Percentiles rank a stretch among this genome's conserved stretches.
phyloP scores from a whole-genome alignment of 2,329 filamentous ascomycete species.

The Incumbomyces delicatus region DNA sequence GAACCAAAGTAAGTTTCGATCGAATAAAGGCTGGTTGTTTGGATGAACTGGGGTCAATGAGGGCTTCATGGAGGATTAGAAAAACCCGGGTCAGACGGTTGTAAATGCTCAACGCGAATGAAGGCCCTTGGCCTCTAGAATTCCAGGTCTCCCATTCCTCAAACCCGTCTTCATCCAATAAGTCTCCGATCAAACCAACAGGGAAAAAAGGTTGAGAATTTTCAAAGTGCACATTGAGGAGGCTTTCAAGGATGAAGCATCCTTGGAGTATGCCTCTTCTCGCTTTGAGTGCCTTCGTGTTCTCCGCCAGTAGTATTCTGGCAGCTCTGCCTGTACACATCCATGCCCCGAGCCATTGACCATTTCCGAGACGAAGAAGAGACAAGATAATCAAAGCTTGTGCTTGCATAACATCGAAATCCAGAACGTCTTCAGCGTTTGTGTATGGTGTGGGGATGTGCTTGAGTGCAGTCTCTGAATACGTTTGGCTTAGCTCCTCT shows the following conservation, averaged over 20 bases:
- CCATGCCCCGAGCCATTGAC: constrained; percentile 43
- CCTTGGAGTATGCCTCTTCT: constrained; percentile 39
- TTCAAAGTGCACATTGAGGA: constrained; percentile 39
- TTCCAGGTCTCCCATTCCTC: constrained; percentile 68
- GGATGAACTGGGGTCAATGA: not conserved
- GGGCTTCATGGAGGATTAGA: constrained; percentile 13
- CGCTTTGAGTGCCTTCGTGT: constrained; percentile 18
- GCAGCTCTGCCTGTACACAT: constrained; percentile 43
- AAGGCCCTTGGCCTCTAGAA: constrained; percentile 29
- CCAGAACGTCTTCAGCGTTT: constrained; percentile 1
- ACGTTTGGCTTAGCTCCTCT: not conserved
- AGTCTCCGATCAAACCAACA: constrained; percentile 23
- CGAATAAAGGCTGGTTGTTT: not conserved
- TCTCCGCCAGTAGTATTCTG: constrained; percentile 33
- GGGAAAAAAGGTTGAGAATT: constrained; percentile 37
- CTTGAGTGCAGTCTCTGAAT: not conserved
- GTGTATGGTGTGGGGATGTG: not conserved
- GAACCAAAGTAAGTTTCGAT: not conserved
- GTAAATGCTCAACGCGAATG: constrained; percentile 43
- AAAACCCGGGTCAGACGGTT: constrained; percentile 38
- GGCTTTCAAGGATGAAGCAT: constrained; percentile 45
- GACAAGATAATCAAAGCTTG: constrained; percentile 38
- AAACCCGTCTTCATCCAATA: constrained; percentile 54
- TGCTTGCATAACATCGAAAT: constrained; percentile 28
- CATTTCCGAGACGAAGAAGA: constrained; percentile 40